Percentiles rank a stretch among this genome's conserved stretches.
phyloP scores from a whole-genome alignment of 139 green algal species.

The Picochlorum costavermella region DNA sequence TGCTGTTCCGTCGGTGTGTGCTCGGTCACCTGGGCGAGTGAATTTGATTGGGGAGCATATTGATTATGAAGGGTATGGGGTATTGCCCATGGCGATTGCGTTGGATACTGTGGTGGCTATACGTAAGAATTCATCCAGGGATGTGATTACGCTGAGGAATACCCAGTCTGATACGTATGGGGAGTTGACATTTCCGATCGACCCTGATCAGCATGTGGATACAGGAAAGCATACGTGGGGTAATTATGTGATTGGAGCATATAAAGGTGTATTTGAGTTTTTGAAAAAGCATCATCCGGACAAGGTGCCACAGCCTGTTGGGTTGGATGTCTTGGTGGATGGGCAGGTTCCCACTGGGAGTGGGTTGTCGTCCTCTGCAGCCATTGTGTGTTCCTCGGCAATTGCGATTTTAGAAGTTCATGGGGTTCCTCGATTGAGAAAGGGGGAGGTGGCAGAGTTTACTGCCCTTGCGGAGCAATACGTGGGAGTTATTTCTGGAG shows the following conservation, averaged over 20 bases:
- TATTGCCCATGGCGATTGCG: slow-evolving; percentile 95
- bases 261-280: slow-evolving; percentile 80
- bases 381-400: slow-evolving; percentile 76
- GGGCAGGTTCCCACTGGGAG: slow-evolving; percentile 75
- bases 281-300: slow-evolving; percentile 17
- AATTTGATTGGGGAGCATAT: slow-evolving; percentile 99
- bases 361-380: slow-evolving; percentile 79
- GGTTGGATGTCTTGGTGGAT: slow-evolving; percentile 79
- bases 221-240: slow-evolving; percentile 72
- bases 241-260: slow-evolving; percentile 92
- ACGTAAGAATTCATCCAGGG: slow-evolving; percentile 29
- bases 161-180: slow-evolving; percentile 63
- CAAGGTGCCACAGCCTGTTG: slow-evolving; percentile 20
- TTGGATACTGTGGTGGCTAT: slow-evolving; percentile 31
- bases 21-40: slow-evolving; percentile 67
- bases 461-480: slow-evolving; percentile 63
- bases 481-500: slow-evolving; percentile 78
- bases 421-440: slow-evolving; percentile 20
- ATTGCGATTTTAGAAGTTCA: slow-evolving; percentile 65
- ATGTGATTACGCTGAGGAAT: slow-evolving; percentile 67
- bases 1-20: background rate
- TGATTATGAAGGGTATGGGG: slow-evolving; percentile 94
- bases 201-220: slow-evolving; percentile 76
- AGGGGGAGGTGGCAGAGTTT: slow-evolving; percentile 75
- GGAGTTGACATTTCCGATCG: slow-evolving; percentile 52